Percentiles rank a stretch among this genome's conserved stretches.
Conservation (phyloP, 495 filamentous ascomycete genomes). For the Penicillium pulvis region DNA sequence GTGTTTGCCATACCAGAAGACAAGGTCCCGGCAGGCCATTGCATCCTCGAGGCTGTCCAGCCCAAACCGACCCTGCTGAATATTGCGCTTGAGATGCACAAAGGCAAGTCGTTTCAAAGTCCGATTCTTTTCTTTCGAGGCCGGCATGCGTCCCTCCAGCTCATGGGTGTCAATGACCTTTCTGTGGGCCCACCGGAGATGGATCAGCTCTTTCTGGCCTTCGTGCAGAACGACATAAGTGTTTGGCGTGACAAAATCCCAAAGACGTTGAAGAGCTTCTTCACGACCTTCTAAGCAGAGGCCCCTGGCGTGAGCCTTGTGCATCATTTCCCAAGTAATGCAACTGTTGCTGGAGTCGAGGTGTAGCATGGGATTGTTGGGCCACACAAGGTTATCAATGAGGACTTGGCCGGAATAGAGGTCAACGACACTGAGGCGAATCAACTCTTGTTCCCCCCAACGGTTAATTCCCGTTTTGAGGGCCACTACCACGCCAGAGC, state of each 20-base stretch:
- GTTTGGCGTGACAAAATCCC: slow-evolving; percentile 34
- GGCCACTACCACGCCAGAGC: slow-evolving; percentile 45
- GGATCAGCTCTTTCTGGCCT: slow-evolving; percentile 28
- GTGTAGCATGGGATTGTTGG: slow-evolving; percentile 37
- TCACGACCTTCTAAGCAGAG: slow-evolving; percentile 31
- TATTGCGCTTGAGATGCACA: slow-evolving; percentile 29
- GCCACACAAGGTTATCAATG: slow-evolving; percentile 45
- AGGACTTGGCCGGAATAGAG: slow-evolving; percentile 44
- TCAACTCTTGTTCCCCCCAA: slow-evolving; percentile 37
- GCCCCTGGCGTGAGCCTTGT: slow-evolving; percentile 14
- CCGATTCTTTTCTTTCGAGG: slow-evolving; percentile 12
- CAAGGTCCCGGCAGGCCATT: slow-evolving; percentile 40
- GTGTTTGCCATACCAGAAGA: slow-evolving; percentile 27
- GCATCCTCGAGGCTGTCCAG: slow-evolving; percentile 49
- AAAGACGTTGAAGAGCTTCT: slow-evolving; percentile 34
- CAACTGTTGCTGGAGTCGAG: slow-evolving; percentile 44
- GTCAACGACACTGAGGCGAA: slow-evolving; percentile 46
- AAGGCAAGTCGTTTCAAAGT: slow-evolving; percentile 32
- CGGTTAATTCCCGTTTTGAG: slow-evolving; percentile 50
- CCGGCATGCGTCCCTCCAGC: slow-evolving; percentile 14
- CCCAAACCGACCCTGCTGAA: slow-evolving; percentile 17
- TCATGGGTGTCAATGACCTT: slow-evolving; percentile 34
- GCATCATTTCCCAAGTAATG: slow-evolving; percentile 26
- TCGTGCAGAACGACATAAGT: slow-evolving; percentile 39
- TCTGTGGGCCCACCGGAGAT: slow-evolving; percentile 29